A percentile compares a stretch with the other conserved stretches of the same genome.
Evolutionary conservation across 1,284 basidiomycete genomes (phyloP).

Genomic region (Ustilago shanxiensis): DNA sequence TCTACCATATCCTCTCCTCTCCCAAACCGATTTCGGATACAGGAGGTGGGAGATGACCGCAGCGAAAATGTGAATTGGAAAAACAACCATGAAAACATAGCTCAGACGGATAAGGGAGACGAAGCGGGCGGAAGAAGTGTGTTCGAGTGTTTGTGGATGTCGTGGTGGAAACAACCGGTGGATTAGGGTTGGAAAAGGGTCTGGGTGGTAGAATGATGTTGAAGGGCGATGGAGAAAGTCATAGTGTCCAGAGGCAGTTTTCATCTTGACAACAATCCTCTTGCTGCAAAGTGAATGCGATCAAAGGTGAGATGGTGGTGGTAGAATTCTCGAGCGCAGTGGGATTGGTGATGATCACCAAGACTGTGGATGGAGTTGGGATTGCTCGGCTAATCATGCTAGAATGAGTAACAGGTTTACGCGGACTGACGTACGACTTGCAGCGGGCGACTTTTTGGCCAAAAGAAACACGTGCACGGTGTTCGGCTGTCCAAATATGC

Average conservation of each 20-base stretch:
- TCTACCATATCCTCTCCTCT: slow-evolving; percentile 1
- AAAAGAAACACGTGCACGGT: neutral
- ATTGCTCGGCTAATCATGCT: neutral
- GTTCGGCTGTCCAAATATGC: slow-evolving; percentile 3
- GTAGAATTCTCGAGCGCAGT: no score
- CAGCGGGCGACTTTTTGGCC: neutral
- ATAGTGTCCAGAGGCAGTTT: slow-evolving; percentile 29
- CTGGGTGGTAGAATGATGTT: slow-evolving; percentile 19
- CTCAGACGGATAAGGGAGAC: slow-evolving; percentile 5
- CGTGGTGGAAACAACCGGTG: slow-evolving; percentile 27
- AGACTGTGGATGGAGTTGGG: neutral
- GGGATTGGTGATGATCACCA: neutral
- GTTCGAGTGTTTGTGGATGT: slow-evolving; percentile 21
- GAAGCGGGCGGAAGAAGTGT: neutral
- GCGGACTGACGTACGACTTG: neutral
- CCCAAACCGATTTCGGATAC: slow-evolving; percentile 4
- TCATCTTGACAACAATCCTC: slow-evolving; percentile 12
- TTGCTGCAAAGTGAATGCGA: neutral
- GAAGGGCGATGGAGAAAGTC: slow-evolving; percentile 7
- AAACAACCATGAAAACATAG: slow-evolving; percentile 23
- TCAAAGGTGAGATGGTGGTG: no score
- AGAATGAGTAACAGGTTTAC: neutral
- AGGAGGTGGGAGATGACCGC: slow-evolving; percentile 25
- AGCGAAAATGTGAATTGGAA: slow-evolving; percentile 18
- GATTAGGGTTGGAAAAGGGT: slow-evolving; percentile 20